These are phyloP conservation scores for Cystobasidium sp. DNA, from an alignment of 1,284 basidiomycete species.

Conservation along the genomic window DNA sequence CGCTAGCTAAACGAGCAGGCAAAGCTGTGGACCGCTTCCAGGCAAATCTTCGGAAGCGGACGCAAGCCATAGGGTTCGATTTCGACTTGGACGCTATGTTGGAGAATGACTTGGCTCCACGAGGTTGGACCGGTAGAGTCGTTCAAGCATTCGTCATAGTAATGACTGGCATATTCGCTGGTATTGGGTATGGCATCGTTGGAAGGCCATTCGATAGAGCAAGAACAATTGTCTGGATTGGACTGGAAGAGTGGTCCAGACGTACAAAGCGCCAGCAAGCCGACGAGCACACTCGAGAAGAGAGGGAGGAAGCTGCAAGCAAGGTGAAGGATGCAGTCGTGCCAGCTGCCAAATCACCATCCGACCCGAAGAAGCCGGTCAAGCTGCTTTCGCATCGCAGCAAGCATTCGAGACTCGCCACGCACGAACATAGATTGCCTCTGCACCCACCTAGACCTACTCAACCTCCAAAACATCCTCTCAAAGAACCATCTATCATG, in stretches of 20 bases:
- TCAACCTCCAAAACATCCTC: slow-evolving; percentile 37
- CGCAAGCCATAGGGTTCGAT: slow-evolving; percentile 24
- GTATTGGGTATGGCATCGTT: slow-evolving; percentile 40
- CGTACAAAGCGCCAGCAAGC: slow-evolving; percentile 12
- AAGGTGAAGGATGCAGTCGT: background rate
- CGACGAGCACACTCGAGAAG: background rate
- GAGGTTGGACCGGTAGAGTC: slow-evolving; percentile 38
- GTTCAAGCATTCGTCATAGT: slow-evolving; percentile 42
- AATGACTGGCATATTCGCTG: slow-evolving; percentile 33
- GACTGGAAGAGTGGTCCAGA: slow-evolving; percentile 40
- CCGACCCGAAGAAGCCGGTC: slow-evolving; percentile 9
- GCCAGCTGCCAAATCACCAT: background rate
- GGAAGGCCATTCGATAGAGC: slow-evolving; percentile 38
- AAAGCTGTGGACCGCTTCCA: slow-evolving; percentile 52
- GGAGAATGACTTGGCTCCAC: slow-evolving; percentile 35
- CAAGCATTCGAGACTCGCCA: slow-evolving; percentile 23
- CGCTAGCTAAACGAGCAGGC: slow-evolving; percentile 53
- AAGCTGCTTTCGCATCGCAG: slow-evolving; percentile 25
- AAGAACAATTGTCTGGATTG: slow-evolving; percentile 39
- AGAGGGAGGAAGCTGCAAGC: background rate
- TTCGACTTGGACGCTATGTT: slow-evolving; percentile 30
- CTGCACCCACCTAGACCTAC: slow-evolving; percentile 25
- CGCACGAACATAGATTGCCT: slow-evolving; percentile 31
- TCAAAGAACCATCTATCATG: slow-evolving; percentile 29
- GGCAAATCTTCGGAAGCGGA: slow-evolving; percentile 22